Evolutionary conservation across 768 basidiomycete species (phyloP), one percentile per base, ranked within the genome.

Genomic region (Rhodotorula sphaerocarpa): DNA sequence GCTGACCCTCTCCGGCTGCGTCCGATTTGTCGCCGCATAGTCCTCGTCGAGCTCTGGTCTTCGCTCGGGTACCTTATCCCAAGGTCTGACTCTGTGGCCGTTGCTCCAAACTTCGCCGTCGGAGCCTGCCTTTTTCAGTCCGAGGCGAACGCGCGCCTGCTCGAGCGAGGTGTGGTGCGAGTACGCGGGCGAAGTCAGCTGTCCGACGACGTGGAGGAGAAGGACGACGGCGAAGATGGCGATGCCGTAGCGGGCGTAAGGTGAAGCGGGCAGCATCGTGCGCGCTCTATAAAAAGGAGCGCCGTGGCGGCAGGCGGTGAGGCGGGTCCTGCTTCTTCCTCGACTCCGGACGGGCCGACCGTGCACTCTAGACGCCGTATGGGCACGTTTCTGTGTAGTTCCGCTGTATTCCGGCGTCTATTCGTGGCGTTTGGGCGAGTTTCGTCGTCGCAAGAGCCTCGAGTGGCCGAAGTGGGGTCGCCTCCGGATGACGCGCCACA

Each of bases 161-260:
- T 48, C 33, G 36, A 64, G n/a, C 21, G 63, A 54, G 20, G 58
- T 58, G 41, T 45, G 41, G 42, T 54, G 42, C 0, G 53, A 31
- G 41, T 65, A 65, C 1, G 33, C 12, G 6, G 33, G 30, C 1
- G 57, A 59, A 4, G 57, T 16, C n/a, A 21, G 20, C 27, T 58
- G 34, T 42, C 25, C 43, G 31, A 59, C 14, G 42, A 59, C 30
- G 31, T 65, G 63, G 9, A 59, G 31, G 42, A 55, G 5, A 43
- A 65, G 23, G 2, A 33, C 14, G 20, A 28, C 50, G 47, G 21
- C n/a, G 25, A 36, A 3, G 27, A 23, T 3, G 3, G 52, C 36
- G 21, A 4, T 18, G 0, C 25, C 52, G 20, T 23, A 53, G 27
- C 52, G 52, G 15, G 30, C 52, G 14, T 16, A 53, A 5, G 52